These are phyloP conservation scores for Cymbidium sinense DNA, from an alignment of 106 monocot genomes.

Conservation along the genomic window DNA sequence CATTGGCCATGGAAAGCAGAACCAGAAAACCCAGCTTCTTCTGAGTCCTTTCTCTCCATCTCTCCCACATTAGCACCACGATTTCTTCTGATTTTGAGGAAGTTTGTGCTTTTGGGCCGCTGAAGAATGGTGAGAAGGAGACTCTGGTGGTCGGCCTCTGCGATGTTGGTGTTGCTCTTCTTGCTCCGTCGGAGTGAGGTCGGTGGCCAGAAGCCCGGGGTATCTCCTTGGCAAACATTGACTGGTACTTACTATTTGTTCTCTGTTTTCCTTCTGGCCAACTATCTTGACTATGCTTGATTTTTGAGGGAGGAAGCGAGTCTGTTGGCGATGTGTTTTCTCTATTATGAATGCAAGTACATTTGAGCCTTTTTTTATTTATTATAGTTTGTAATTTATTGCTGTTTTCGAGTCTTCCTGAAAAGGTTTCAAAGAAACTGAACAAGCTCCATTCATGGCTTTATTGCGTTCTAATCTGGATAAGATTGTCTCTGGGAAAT, in stretches of 20 bases:
- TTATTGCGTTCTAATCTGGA: not conserved
- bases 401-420: not conserved
- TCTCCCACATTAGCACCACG: not conserved
- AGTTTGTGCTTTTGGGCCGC: not conserved
- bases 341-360: not conserved
- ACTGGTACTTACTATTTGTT: conserved; percentile 12
- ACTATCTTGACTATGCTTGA: not conserved
- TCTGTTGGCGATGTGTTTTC: too few species aligned
- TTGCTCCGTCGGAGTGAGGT: conserved; percentile 9
- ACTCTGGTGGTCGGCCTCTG: not conserved
- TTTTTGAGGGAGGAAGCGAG: not conserved
- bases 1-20: not conserved
- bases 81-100: not conserved
- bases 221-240: conserved; percentile 24
- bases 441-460: not conserved
- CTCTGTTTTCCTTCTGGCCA: not conserved
- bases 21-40: not conserved
- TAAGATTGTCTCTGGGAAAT: not conserved
- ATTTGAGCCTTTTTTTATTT: not conserved
- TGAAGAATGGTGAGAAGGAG: not conserved
- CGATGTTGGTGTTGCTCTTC: conserved; percentile 6
- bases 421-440: not conserved
- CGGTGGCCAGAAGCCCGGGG: conserved; percentile 9
- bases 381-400: not conserved
- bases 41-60: not conserved